phyloP scores from a whole-genome alignment of 345 rosid genomes.

The Populus alba region DNA sequence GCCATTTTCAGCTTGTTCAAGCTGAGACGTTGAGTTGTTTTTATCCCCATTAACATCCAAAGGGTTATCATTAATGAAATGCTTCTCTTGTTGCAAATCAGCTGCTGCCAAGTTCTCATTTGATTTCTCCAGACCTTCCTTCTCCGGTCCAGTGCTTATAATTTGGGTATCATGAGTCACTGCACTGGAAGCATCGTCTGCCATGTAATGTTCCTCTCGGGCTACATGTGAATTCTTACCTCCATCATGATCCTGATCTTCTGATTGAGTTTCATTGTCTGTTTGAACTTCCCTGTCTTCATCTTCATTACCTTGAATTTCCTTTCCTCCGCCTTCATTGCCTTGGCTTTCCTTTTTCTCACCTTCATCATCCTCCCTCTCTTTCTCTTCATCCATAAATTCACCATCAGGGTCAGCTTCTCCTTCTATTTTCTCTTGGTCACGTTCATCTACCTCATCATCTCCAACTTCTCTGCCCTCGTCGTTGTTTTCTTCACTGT shows the following conservation, averaged over 20 bases:
- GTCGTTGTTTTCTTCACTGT: slow-evolving; percentile 13
- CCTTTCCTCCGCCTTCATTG: slow-evolving; percentile 29
- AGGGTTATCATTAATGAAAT: slow-evolving; percentile 7
- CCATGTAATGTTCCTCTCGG: slow-evolving; percentile 76
- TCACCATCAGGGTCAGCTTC: slow-evolving; percentile 53
- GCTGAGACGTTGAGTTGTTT: slow-evolving; percentile 27
- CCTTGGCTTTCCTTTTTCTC: slow-evolving; percentile 38
- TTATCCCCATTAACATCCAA: slow-evolving; percentile 23
- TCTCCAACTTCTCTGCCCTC: slow-evolving; percentile 19
- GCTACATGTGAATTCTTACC: slow-evolving; percentile 56
- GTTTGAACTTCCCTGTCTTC: slow-evolving; percentile 35
- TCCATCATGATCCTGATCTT: slow-evolving; percentile 42
- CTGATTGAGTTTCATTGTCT: slow-evolving; percentile 28
- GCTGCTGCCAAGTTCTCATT: slow-evolving; percentile 26
- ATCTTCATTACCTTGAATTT: slow-evolving; percentile 25
- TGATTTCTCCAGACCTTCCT: slow-evolving; percentile 36
- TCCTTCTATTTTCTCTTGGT: slow-evolving; percentile 28
- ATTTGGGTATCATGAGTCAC: slow-evolving; percentile 69
- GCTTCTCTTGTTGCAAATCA: slow-evolving; percentile 22
- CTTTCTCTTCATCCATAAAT: slow-evolving; percentile 45
- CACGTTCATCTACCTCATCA: slow-evolving; percentile 25
- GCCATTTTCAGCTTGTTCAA: slow-evolving; percentile 26
- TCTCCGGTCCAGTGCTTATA: slow-evolving; percentile 37
- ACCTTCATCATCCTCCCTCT: slow-evolving; percentile 13
- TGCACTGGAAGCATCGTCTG: slow-evolving; percentile 97